These are phyloP conservation scores for Heritiera littoralis DNA, from an alignment of 345 rosid species.

Conservation along the genomic window DNA sequence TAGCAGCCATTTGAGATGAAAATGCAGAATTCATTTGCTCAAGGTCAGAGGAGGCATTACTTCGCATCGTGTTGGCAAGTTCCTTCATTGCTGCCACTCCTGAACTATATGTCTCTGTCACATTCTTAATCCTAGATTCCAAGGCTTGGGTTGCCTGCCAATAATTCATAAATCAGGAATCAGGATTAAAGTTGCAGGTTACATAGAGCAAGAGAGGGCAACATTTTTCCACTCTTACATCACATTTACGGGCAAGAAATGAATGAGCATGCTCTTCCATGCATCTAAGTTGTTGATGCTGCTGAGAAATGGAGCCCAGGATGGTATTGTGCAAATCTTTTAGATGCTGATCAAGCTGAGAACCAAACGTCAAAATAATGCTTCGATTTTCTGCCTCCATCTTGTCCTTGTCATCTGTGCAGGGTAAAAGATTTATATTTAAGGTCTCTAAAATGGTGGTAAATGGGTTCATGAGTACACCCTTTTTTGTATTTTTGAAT, in stretches of 20 bases:
- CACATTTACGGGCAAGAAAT: conserved; percentile 72
- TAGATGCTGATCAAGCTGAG: conserved; percentile 78
- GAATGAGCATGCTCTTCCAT: conserved; percentile 72
- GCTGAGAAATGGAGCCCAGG: conserved; percentile 79
- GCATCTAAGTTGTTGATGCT: conserved; percentile 74
- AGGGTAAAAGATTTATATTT: conserved; percentile 9
- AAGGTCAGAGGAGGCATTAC: conserved; percentile 56
- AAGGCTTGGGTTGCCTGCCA: conserved; percentile 65
- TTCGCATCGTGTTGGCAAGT: conserved; percentile 48
- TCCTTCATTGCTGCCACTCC: conserved; percentile 58
- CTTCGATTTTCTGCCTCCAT: conserved; percentile 76
- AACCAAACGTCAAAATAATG: conserved; percentile 74
- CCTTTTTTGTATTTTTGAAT: background rate
- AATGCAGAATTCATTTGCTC: conserved; percentile 46
- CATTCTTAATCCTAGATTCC: conserved; percentile 57
- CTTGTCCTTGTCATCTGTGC: conserved; percentile 66
- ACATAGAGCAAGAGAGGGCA: background rate
- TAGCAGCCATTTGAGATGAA: conserved; percentile 44
- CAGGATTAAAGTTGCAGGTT: background rate
- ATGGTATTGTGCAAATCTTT: conserved; percentile 66
- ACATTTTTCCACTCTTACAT: conserved; percentile 52
- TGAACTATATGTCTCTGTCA: conserved; percentile 52
- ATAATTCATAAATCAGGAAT: conserved; percentile 20
- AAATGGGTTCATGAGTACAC: background rate
- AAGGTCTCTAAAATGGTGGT: background rate